These are phyloP conservation scores for Pseudogymnoascus sp. DNA, from an alignment of 2,329 filamentous ascomycete species.

Conservation along the genomic window DNA sequence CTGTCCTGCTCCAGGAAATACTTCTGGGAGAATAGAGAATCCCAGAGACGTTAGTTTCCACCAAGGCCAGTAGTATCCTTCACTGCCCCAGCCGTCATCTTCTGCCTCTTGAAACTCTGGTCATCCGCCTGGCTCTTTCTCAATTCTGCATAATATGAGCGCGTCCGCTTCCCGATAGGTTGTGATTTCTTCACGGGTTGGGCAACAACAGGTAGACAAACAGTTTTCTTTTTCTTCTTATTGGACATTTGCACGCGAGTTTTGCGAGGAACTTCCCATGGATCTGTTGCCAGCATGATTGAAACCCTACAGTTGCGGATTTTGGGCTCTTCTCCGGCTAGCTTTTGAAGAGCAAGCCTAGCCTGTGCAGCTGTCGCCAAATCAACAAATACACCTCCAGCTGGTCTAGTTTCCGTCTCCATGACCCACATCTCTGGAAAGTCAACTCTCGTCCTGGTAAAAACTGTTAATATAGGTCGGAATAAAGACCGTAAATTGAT, in stretches of 20 bases:
- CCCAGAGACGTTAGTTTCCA: background rate
- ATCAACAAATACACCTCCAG: background rate
- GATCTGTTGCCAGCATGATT: background rate
- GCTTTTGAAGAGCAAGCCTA: background rate
- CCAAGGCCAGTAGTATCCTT: background rate
- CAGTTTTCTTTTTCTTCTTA: background rate
- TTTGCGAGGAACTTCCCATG: background rate
- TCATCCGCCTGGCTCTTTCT: background rate
- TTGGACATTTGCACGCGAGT: no score
- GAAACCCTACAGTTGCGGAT: background rate
- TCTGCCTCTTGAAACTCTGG: background rate
- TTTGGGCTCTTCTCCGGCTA: background rate
- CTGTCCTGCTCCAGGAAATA: background rate
- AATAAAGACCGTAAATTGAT: background rate
- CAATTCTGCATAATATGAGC: background rate
- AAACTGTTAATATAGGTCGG: background rate
- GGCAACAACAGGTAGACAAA: background rate
- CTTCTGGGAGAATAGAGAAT: background rate
- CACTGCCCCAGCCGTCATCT: background rate
- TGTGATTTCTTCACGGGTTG: background rate
- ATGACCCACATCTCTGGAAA: background rate
- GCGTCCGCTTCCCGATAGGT: background rate
- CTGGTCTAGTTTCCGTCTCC: background rate
- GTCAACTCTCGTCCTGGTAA: background rate
- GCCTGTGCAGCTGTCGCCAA: background rate